phyloP scores from a whole-genome alignment of 148 eudicot genomes.

The Gaultheria prostrata region DNA sequence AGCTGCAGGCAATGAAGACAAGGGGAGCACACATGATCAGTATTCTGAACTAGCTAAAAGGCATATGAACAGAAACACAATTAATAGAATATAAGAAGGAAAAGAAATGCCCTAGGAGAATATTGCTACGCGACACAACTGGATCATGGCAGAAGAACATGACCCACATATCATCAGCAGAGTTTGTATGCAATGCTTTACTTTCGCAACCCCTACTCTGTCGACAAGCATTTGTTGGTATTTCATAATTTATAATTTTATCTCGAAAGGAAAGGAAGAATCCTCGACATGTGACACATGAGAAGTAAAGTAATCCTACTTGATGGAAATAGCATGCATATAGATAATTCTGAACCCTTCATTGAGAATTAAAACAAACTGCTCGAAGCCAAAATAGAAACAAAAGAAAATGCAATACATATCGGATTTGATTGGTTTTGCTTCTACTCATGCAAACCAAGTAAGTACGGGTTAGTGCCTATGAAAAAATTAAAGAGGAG shows the following conservation, averaged over 20 bases:
- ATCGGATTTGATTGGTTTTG: background rate
- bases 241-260: background rate
- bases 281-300: background rate
- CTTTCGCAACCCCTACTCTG: background rate
- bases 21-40: background rate
- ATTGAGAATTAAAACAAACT: background rate
- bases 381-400: background rate
- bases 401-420: background rate
- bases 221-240: background rate
- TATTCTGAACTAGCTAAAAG: background rate
- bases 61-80: background rate
- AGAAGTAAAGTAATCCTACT: too few species aligned
- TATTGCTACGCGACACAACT: background rate
- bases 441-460: too few species aligned
- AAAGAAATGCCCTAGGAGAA: too few species aligned
- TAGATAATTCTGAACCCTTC: too few species aligned
- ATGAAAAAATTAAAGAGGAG: background rate
- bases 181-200: background rate
- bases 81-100: too few species aligned
- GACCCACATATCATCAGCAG: background rate
- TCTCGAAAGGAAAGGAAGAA: background rate
- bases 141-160: background rate
- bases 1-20: slow-evolving; percentile 35
- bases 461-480: background rate
- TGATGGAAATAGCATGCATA: too few species aligned